A percentile compares a stretch with the other conserved stretches of the same genome.
These are phyloP conservation scores for Phytophthora idaei DNA, from an alignment of 352 stramenopile genomes.

Conservation along the genomic window DNA sequence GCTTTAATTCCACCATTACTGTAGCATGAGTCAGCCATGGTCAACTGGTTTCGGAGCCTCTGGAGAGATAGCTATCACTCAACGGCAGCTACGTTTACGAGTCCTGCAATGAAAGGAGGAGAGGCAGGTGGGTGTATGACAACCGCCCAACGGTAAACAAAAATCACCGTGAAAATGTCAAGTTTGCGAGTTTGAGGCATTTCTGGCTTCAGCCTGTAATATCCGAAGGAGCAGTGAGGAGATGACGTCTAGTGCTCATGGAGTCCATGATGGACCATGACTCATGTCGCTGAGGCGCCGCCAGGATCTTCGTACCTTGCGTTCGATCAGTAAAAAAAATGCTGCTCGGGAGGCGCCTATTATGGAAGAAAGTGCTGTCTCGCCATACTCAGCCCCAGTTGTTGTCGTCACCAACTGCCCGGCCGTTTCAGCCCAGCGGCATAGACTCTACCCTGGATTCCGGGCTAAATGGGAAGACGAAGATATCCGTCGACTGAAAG, in stretches of 20 bases:
- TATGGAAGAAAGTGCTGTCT: conserved; percentile 9
- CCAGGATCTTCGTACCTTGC: neutral
- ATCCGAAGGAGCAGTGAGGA: neutral
- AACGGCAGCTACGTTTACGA: no score
- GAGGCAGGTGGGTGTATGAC: neutral
- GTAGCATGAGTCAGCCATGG: neutral
- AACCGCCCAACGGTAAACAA: neutral
- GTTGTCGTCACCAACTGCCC: conserved; percentile 10
- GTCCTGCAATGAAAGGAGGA: neutral
- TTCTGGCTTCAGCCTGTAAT: neutral
- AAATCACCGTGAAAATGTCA: neutral
- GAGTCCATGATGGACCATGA: neutral
- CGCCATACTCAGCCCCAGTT: conserved; percentile 10
- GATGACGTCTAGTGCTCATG: neutral
- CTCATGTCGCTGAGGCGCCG: neutral
- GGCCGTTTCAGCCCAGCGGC: conserved; percentile 21
- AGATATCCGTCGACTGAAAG: conserved; percentile 25
- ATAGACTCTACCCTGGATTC: conserved; percentile 14
- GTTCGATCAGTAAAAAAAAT: neutral
- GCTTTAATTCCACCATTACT: no score
- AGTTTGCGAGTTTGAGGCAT: neutral
- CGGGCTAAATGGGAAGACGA: neutral
- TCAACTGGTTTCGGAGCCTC: neutral
- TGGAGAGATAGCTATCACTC: neutral
- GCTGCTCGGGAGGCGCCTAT: conserved; percentile 22